phyloP scores from a whole-genome alignment of 805 yeast species.

The Candida endomychidarum region DNA sequence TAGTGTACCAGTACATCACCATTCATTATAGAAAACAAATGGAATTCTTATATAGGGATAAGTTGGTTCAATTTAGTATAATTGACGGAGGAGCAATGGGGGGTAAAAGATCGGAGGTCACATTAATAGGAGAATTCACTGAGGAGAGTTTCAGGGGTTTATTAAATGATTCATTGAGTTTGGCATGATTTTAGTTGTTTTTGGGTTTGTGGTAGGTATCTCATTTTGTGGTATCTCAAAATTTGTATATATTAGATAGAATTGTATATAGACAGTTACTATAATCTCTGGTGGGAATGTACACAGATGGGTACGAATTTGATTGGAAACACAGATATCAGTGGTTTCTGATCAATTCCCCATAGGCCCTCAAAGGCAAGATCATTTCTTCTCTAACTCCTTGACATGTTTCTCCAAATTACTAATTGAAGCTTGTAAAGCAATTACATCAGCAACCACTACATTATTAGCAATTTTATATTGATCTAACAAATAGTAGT shows the following conservation, averaged over 20 bases:
- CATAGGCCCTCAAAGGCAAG: too few species aligned
- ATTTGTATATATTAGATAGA: too few species aligned
- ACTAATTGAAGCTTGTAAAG: slow-evolving; percentile 66
- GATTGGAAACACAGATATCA: too few species aligned
- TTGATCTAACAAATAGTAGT: slow-evolving; percentile 75
- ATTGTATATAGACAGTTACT: too few species aligned
- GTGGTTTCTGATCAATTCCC: too few species aligned
- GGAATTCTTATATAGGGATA: slow-evolving; percentile 37
- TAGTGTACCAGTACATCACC: slow-evolving; percentile 46
- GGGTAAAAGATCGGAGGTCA: slow-evolving; percentile 51
- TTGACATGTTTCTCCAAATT: slow-evolving; percentile 69
- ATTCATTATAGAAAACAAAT: slow-evolving; percentile 46
- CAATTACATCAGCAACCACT: slow-evolving; percentile 70
- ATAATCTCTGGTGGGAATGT: too few species aligned
- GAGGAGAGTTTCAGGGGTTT: slow-evolving; percentile 25
- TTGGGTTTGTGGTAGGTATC: too few species aligned
- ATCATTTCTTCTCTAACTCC: slow-evolving; percentile 47
- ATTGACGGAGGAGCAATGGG: slow-evolving; percentile 62
- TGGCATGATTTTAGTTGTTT: too few species aligned
- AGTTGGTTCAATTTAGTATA: slow-evolving; percentile 41
- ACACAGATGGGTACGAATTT: too few species aligned
- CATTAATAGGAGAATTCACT: slow-evolving; percentile 38
- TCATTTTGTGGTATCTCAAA: too few species aligned
- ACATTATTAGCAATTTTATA: slow-evolving; percentile 72
- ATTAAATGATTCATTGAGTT: slow-evolving; percentile 21